Percentiles rank a stretch among this genome's conserved stretches.
Evolutionary conservation across 2,329 filamentous ascomycete species (phyloP).

Genomic region (Talaromyces amestolkiae): DNA sequence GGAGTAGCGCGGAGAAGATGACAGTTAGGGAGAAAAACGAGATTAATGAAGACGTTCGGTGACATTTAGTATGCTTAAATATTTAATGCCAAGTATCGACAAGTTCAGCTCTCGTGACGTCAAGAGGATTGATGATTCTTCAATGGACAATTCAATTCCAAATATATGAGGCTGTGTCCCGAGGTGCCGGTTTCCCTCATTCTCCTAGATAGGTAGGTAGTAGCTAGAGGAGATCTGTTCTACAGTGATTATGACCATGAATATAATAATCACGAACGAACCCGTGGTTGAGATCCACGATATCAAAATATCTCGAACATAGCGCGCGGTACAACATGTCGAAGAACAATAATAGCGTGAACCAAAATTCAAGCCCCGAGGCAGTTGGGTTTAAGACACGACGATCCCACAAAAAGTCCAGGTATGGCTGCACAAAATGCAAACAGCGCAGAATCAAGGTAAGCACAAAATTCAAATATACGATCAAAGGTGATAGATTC

Average conservation of each 20-base stretch:
- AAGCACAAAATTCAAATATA: neutral
- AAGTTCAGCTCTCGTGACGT: conserved; percentile 11
- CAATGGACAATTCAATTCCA: conserved; percentile 15
- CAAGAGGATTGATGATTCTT: neutral
- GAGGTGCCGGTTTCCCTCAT: neutral
- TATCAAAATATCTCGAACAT: neutral
- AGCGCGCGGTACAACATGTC: neutral
- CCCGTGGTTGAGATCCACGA: neutral
- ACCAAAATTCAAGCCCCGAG: neutral
- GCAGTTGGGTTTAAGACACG: conserved; percentile 22
- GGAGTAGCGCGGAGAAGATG: neutral
- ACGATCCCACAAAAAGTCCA: conserved; percentile 33
- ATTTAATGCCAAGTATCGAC: neutral
- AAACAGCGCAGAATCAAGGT: conserved; percentile 40
- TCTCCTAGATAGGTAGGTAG: neutral
- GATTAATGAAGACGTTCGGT: neutral
- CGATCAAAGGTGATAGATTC: too few relatives aligned
- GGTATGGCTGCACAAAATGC: conserved; percentile 35
- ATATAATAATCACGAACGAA: neutral
- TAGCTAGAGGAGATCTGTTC: neutral
- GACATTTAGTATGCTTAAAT: neutral
- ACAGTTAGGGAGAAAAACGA: neutral
- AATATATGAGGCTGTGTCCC: conserved; percentile 16
- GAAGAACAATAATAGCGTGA: neutral
- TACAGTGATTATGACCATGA: too few relatives aligned